Conservation (phyloP, 768 basidiomycete genomes). For the Mycena albidolilacea region DNA sequence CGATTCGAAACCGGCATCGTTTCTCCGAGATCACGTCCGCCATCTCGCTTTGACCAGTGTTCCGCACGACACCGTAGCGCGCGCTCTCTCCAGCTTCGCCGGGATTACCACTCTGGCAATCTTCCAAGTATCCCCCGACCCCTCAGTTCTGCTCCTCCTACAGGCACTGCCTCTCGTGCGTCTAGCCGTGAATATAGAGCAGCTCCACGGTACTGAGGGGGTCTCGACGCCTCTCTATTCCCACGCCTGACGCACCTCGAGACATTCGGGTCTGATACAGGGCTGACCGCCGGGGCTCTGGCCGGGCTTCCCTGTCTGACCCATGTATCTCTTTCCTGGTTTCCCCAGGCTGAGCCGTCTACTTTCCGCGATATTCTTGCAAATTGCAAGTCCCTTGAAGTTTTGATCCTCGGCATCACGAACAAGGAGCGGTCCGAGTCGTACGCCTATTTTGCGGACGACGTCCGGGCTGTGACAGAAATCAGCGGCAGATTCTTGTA, state of each 20-base stretch:
- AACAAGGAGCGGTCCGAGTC: not conserved
- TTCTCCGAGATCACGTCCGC: not conserved
- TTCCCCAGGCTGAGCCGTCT: not conserved
- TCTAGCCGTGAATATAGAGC: not conserved
- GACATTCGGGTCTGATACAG: not conserved
- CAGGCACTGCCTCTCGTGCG: not conserved
- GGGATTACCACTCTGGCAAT: not conserved
- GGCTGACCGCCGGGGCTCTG: not conserved
- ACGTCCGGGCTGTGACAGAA: not conserved
- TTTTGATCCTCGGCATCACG: not conserved
- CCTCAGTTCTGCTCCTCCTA: not conserved
- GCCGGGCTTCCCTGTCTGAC: not conserved
- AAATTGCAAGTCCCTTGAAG: not conserved
- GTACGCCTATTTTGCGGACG: not conserved
- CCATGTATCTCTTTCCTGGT: not conserved
- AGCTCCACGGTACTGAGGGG: not conserved
- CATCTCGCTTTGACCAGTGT: not conserved
- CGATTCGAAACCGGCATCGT: not conserved
- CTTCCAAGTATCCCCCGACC: not conserved
- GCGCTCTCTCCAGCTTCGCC: not conserved
- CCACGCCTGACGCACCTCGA: constrained; percentile 1
- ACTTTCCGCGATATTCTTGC: not conserved
- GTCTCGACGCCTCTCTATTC: not conserved
- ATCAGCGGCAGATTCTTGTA: not conserved
- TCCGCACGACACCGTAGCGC: not conserved